These are phyloP conservation scores for Candida chauliodis DNA, from an alignment of 805 yeast species.

Conservation along the genomic window DNA sequence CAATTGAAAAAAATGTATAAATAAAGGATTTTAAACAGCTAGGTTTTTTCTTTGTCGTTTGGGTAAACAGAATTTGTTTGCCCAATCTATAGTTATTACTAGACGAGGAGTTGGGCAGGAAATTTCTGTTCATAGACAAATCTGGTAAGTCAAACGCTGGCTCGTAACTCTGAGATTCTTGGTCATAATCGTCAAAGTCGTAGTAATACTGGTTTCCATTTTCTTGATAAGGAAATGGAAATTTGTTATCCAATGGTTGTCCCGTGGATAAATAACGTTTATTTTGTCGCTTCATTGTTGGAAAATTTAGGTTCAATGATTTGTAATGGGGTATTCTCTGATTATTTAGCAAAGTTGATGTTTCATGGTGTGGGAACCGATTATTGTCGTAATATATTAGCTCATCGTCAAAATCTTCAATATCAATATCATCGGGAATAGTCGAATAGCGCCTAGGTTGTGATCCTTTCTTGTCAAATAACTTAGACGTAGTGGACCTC, in stretches of 20 bases:
- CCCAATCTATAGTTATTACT: slow-evolving; percentile 6
- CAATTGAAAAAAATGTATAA: slow-evolving; percentile 43
- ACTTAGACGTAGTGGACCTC: slow-evolving; percentile 66
- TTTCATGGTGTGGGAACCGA: slow-evolving; percentile 18
- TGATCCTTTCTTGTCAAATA: slow-evolving; percentile 70
- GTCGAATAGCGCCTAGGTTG: slow-evolving; percentile 73
- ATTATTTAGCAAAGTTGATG: slow-evolving; percentile 28
- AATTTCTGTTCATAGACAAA: slow-evolving; percentile 11
- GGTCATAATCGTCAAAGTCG: slow-evolving; percentile 40
- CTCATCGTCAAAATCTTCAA: slow-evolving; percentile 55
- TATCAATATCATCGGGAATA: slow-evolving; percentile 58
- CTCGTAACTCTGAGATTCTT: slow-evolving; percentile 20
- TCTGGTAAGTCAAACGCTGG: slow-evolving; percentile 11
- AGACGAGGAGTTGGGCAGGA: slow-evolving; percentile 7
- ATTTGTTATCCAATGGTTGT: slow-evolving; percentile 21
- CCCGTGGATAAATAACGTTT: slow-evolving; percentile 39
- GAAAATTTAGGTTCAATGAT: slow-evolving; percentile 35
- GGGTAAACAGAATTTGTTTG: slow-evolving; percentile 11
- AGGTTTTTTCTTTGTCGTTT: slow-evolving; percentile 8
- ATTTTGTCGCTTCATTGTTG: slow-evolving; percentile 17
- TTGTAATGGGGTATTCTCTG: slow-evolving; percentile 38
- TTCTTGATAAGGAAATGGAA: slow-evolving; percentile 27
- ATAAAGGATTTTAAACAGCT: slow-evolving; percentile 29
- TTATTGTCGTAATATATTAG: slow-evolving; percentile 43
- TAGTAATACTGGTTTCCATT: slow-evolving; percentile 24